phyloP scores from a whole-genome alignment of 192 early-diverging fungal genomes.

The Linnemannia exigua region DNA sequence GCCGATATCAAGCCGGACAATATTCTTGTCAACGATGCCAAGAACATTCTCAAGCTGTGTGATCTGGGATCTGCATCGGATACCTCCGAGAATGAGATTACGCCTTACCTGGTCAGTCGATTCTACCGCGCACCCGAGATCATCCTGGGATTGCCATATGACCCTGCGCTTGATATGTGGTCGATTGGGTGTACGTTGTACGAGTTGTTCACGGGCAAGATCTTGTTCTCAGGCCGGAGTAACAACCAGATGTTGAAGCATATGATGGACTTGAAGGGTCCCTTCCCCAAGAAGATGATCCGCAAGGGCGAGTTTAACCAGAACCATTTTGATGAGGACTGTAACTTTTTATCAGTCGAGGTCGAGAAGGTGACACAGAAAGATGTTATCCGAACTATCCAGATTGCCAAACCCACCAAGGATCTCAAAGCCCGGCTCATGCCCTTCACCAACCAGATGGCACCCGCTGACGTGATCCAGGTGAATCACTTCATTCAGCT shows the following conservation, averaged over 20 bases:
- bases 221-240: constrained; percentile 92
- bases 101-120: constrained; percentile 94
- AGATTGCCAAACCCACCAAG: constrained; percentile 73
- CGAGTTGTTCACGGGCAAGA: constrained; percentile 96
- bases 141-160: constrained; percentile 91
- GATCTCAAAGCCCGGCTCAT: constrained; percentile 82
- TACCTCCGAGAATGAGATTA: constrained; percentile 91
- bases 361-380: constrained; percentile 74
- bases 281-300: constrained; percentile 87
- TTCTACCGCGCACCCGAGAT: constrained; percentile 99
- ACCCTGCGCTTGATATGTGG: constrained; percentile 94
- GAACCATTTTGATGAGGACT: constrained; percentile 91
- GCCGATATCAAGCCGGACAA: constrained; percentile 99
- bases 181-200: constrained; percentile 95
- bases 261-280: constrained; percentile 96
- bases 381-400: constrained; percentile 78
- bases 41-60: constrained; percentile 89
- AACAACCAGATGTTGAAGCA: constrained; percentile 97
- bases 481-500: constrained; percentile 84
- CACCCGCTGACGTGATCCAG: constrained; percentile 71
- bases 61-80: constrained; percentile 96
- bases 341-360: constrained; percentile 74
- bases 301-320: constrained; percentile 84
- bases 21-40: constrained; percentile 88
- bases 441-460: constrained; percentile 65